Base-by-base conservation (phyloP, 768 basidiomycete genomes). In the Lactarius indigo region DNA sequence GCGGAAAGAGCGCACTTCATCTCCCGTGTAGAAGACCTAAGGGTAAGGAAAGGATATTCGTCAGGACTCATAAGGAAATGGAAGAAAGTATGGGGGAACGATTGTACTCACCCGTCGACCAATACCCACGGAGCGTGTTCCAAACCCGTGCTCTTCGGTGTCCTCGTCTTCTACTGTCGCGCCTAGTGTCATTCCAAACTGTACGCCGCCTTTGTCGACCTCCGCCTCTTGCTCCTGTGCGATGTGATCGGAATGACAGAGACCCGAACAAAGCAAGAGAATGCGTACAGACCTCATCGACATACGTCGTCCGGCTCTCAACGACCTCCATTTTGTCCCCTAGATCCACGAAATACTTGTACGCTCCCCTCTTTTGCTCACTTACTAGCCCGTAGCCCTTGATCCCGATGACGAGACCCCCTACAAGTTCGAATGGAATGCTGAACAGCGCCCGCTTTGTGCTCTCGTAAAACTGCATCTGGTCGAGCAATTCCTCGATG, bases 341-440 rank as follows among this genome's bases (percentile, higher is more conserved):
- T 64, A 85, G 82, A 72, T 92, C 92, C 41, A 87, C 84, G 67
- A 97, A 95, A 73, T 94, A 92, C 73, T 86, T 90, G 75, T 94
- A 90, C 5, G 81, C 62, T 0, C 92, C 91, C 76, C 90, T 96
- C 75, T 84, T 91, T 77, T 96, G 94, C 73, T 95, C 89, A 1
- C 92, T 92, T 18, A 98, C 83, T 54, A 96, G 77, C 10, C 92
- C 89, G 75, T 96, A 99, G 87, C 92, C 92, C 77, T 94, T 94
- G 57, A 94, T 80, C 12, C 92, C 90, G 68, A 95, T 90, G 7
- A 82, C 82, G 59, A 95, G 83, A 23, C 84, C 87, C 64, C 88
- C 81, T 0, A 86, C 93, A 31, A 98, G 79, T 64, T 88, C 82
- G 58, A 99, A 85, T 1, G 93, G 92, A 44, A 96, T 81, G 68